Conservation (phyloP, 192 early-diverging fungal species). For the Thoreauomyces humboldtii region DNA sequence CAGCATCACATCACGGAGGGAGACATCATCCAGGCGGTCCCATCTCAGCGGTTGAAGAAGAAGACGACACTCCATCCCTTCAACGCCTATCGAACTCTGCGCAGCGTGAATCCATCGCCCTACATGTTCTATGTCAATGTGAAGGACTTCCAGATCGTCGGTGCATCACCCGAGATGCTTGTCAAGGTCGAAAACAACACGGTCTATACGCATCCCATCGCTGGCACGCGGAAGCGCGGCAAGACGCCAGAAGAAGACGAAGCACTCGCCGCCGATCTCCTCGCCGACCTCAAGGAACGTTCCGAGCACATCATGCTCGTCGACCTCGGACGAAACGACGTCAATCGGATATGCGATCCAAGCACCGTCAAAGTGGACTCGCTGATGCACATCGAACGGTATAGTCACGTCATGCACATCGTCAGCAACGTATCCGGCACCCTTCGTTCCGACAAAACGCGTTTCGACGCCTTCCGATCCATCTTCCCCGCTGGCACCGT, state of each 20-base stretch:
- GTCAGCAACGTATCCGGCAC: constrained; percentile 93
- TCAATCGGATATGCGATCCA: constrained; percentile 94
- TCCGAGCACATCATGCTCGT: constrained; percentile 99
- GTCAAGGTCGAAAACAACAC: constrained; percentile 83
- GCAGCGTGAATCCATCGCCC: constrained; percentile 96
- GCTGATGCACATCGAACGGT: constrained; percentile 95
- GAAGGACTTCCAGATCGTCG: constrained; percentile 90
- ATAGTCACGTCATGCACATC: constrained; percentile 99
- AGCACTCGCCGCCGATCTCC: constrained; percentile 81
- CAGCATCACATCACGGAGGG: constrained; percentile 92
- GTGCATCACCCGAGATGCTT: constrained; percentile 98
- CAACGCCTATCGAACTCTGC: constrained; percentile 94
- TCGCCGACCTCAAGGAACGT: constrained; percentile 92
- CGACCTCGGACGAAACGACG: constrained; percentile 97
- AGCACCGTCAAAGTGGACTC: constrained; percentile 90
- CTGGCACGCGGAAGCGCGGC: constrained; percentile 92
- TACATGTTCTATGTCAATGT: constrained; percentile 99
- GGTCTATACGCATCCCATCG: constrained; percentile 95
- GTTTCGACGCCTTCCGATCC: constrained; percentile 93
- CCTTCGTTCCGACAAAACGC: constrained; percentile 83
- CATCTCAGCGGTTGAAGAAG: constrained; percentile 85
- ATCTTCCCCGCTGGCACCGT: constrained; percentile 99
- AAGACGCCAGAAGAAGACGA: constrained; percentile 82
- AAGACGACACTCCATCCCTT: constrained; percentile 91
- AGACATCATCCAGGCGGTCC: constrained; percentile 98